A percentile compares a stretch with the other conserved stretches of the same genome.
These are phyloP conservation scores for Colletotrichum simmondsii DNA, from an alignment of 2,329 filamentous ascomycete genomes.

Conservation along the genomic window DNA sequence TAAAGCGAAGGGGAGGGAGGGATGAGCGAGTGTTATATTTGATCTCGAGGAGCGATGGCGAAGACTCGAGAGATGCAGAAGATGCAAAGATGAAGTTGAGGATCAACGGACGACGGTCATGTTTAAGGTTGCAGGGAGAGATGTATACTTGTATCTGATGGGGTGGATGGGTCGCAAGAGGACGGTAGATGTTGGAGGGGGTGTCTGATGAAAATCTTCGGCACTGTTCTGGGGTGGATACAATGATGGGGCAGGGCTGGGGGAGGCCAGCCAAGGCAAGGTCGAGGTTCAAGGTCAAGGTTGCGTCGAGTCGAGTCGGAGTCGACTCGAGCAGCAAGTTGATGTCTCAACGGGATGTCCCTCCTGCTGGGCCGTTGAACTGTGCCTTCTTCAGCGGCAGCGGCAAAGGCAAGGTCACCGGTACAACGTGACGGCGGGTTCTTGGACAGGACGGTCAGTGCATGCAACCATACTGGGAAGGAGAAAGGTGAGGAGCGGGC, in stretches of 20 bases:
- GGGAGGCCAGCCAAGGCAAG: slow-evolving; percentile 41
- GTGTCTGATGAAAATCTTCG: slow-evolving; percentile 59
- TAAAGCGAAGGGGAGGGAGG: not conserved
- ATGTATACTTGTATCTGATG: slow-evolving; percentile 60
- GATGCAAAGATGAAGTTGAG: slow-evolving; percentile 39
- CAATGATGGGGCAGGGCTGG: slow-evolving; percentile 41
- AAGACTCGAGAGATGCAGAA: slow-evolving; percentile 29
- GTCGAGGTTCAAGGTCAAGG: slow-evolving; percentile 27
- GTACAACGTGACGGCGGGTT: slow-evolving; percentile 29
- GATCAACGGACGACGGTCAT: slow-evolving; percentile 41
- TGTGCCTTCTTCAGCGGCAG: slow-evolving; percentile 45
- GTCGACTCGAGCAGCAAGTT: slow-evolving; percentile 14
- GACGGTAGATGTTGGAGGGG: slow-evolving; percentile 60
- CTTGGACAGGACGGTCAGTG: slow-evolving; percentile 43
- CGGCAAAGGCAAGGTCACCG: slow-evolving; percentile 29
- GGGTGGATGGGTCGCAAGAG: slow-evolving; percentile 42
- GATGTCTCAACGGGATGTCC: slow-evolving; percentile 23
- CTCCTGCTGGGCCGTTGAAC: slow-evolving; percentile 44
- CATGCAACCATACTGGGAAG: slow-evolving; percentile 62
- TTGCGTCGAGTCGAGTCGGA: slow-evolving; percentile 33
- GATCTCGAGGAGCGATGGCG: slow-evolving; percentile 18
- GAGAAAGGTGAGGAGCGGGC: slow-evolving; percentile 51
- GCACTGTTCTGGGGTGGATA: slow-evolving; percentile 60
- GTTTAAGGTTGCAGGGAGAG: slow-evolving; percentile 53
- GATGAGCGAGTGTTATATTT: not conserved